Evolutionary conservation across 495 filamentous ascomycete genomes (phyloP), one percentile per base, ranked within the genome.

Genomic region (Cryomyces minteri): DNA sequence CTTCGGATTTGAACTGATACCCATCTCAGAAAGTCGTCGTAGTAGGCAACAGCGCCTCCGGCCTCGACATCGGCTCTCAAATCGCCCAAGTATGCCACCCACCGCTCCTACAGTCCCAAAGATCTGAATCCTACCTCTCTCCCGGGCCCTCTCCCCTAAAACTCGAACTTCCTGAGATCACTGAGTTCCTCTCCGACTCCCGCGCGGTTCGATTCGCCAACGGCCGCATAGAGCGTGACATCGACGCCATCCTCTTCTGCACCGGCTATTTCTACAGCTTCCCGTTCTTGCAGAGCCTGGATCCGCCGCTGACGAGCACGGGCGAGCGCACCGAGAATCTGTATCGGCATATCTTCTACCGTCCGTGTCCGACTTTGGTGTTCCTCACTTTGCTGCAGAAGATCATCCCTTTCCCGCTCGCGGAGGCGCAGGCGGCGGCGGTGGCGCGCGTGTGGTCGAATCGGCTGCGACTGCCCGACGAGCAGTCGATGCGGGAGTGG

Each of bases 291-390:
- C 61, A 66, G 9, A 65, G 65, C 4, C 62, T 82, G 5, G 48
- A 67, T 9, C 76, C 79, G 0, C 63, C 74, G 0, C 47, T 84
- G 8, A 68, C 87, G 31, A 75, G 69, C 0, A 65, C 78, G 47
- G 88, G 88, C 5, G 70, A 68, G n/a, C 65, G 81, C 25, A 74
- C 80, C 0, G 58, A 73, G 50, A 71, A 80, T 37, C 52, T 82
- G 4, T 94, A 85, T 49, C 69, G 80, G 47, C 83, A 95, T 45
- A 57, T 94, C 4, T 80, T 94, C 58, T 79, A 81, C 55, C 77
- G 72, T 10, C 62, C 72, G 4, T 72, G 83, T 42, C 84, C 88
- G 4, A 88, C 85, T 0, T 63, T 98, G 4, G 79, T 76, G 2
- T 87, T 94, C 50, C 68, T 80, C 0, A 80, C 72, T 0, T 62